Base-by-base conservation (phyloP, 2,329 filamentous ascomycete genomes). In the Stylonectria norvegica region DNA sequence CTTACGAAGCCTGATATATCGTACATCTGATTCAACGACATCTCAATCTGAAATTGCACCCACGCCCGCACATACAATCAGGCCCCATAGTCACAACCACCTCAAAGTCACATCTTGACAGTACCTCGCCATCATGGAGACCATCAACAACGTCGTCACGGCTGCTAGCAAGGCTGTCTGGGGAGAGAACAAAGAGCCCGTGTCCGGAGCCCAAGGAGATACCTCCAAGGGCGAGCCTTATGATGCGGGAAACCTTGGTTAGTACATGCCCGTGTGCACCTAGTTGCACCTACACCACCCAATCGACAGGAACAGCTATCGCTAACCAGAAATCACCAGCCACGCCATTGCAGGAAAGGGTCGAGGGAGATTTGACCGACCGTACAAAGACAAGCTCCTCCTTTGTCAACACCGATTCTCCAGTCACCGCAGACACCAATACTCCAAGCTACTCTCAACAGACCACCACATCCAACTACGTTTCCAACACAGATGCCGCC, bases 231-330 rank as follows among this genome's bases (percentile, higher is more conserved):
- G 77, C 10, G 83, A 91, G 61, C 88, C 88, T 0, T 94, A 82
- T 55, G 88, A 93, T 58, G 79, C 80, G 42, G 88, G 88, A 34
- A 93, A 93, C 61, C 66, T 78, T n/a, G 73, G 79, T 69, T 75
- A 29, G 58, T 38, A 8, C 9, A 34, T 10, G 6, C 18, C 7
- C 9, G n/a, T n/a, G n/a, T n/a, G n/a, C n/a, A n/a, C n/a, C n/a
- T n/a, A n/a, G n/a, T n/a, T n/a, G n/a, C n/a, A n/a, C n/a, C n/a
- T n/a, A n/a, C n/a, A n/a, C n/a, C n/a, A n/a, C 35, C 9, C 17
- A 23, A 23, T 36, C 20, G 9, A 7, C 20, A 5, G 10, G n/a
- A 14, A 25, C 34, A n/a, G n/a, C n/a, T n/a, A n/a, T n/a, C n/a
- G n/a, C n/a, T n/a, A n/a, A n/a, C n/a, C n/a, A n/a, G n/a, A n/a